phyloP scores from a whole-genome alignment of 1,284 basidiomycete species.

The Papiliotrema nemorosa region DNA sequence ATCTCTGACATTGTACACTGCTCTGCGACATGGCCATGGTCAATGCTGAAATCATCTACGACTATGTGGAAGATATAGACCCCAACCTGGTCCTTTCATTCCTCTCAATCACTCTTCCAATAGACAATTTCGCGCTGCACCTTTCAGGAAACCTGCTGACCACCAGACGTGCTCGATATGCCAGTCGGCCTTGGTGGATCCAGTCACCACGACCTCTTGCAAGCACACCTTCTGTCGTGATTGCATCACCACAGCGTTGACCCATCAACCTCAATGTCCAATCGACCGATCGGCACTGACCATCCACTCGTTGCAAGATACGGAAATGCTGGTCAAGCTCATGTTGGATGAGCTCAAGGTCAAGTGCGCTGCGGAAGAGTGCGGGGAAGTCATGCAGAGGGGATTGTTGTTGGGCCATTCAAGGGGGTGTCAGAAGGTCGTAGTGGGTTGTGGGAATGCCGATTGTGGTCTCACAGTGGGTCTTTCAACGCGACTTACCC shows the following conservation, averaged over 20 bases:
- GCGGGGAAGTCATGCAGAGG: conserved; percentile 63
- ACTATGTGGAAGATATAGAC: conserved; percentile 39
- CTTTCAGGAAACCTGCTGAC: neutral
- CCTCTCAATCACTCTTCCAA: neutral
- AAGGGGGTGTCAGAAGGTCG: conserved; percentile 60
- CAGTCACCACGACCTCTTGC: conserved; percentile 64
- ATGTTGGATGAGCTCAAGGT: conserved; percentile 79
- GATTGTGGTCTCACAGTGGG: conserved; percentile 51
- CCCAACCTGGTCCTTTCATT: conserved; percentile 31
- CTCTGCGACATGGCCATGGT: too few species aligned
- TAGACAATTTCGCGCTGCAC: neutral
- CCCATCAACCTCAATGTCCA: conserved; percentile 59
- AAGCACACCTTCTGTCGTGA: conserved; percentile 77
- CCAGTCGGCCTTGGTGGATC: conserved; percentile 72
- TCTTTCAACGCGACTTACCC: conserved; percentile 15
- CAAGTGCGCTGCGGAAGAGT: conserved; percentile 59
- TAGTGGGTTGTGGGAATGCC: conserved; percentile 55
- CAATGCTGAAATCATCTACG: conserved; percentile 34
- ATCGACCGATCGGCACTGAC: conserved; percentile 68
- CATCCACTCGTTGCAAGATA: conserved; percentile 19
- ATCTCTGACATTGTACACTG: too few species aligned
- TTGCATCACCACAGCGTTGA: conserved; percentile 66
- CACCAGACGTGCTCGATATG: conserved; percentile 75
- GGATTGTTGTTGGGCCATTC: conserved; percentile 65
- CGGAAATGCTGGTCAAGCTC: conserved; percentile 21